Evolutionary conservation across 2,329 filamentous ascomycete genomes (phyloP).

Genomic region (Aspergillus brasiliensis): DNA sequence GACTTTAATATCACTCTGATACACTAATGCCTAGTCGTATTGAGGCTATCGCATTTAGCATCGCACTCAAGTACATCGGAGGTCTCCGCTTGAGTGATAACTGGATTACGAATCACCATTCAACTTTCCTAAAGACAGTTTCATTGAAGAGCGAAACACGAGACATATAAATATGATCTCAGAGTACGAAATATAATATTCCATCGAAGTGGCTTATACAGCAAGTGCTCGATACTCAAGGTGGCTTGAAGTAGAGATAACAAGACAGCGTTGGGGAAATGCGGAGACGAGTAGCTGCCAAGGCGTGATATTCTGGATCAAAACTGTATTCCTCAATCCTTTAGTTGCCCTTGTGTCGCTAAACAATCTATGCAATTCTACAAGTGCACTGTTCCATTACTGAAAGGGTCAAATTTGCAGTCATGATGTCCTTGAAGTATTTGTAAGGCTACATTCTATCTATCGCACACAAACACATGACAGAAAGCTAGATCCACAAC

Average conservation of each 20-base stretch:
- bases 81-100: slow-evolving; percentile 9
- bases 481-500: not conserved
- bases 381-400: too few relatives aligned
- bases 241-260: not conserved
- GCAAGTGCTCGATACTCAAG: not conserved
- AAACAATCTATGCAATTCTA: too few relatives aligned
- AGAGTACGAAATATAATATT: not conserved
- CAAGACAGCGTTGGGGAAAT: not conserved
- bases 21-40: too few relatives aligned
- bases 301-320: not conserved
- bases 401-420: not conserved
- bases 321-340: slow-evolving; percentile 3
- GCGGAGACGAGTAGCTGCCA: slow-evolving; percentile 1
- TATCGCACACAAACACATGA: not conserved
- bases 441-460: not conserved
- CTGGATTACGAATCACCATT: slow-evolving; percentile 35
- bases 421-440: not conserved
- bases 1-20: too few relatives aligned
- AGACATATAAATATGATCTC: too few relatives aligned
- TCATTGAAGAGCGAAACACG: too few relatives aligned
- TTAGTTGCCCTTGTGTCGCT: not conserved
- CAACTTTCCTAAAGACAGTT: slow-evolving; percentile 33
- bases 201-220: too few relatives aligned
- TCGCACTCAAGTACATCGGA: slow-evolving; percentile 18
- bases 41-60: slow-evolving; percentile 41